A percentile compares a stretch with the other conserved stretches of the same genome.
phyloP scores from a whole-genome alignment of 225 moss, liverwort and hornwort species.

The Sphagnum tenellum region DNA sequence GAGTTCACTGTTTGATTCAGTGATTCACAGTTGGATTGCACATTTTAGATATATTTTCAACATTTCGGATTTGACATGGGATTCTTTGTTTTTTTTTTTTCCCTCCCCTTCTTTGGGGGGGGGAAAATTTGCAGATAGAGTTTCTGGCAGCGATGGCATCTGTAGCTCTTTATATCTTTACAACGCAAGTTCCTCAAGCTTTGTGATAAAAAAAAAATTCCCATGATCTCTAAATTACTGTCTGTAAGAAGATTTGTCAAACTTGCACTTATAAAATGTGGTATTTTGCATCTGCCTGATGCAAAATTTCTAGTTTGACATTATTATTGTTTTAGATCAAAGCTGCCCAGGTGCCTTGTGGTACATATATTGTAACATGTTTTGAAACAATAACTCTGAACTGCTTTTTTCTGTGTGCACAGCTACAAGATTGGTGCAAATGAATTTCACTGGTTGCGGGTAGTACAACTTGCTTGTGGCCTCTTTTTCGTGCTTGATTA shows the following conservation, averaged over 20 bases:
- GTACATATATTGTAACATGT: not conserved
- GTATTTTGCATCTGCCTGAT: too few species aligned
- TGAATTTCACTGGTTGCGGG: slow-evolving; percentile 17
- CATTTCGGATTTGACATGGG: too few species aligned
- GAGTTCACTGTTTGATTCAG: too few species aligned
- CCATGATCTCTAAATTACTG: not conserved
- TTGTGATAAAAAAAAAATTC: not conserved
- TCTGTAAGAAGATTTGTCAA: not conserved
- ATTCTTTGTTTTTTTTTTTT: too few species aligned
- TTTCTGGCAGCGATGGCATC: slow-evolving; percentile 72
- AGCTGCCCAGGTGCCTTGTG: too few species aligned
- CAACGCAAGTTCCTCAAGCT: slow-evolving; percentile 35
- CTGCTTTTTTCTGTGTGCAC: slow-evolving; percentile 9
- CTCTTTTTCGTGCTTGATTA: slow-evolving; percentile 80
- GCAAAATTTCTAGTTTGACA: too few species aligned
- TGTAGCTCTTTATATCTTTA: slow-evolving; percentile 59
- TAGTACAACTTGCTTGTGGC: slow-evolving; percentile 65
- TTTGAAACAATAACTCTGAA: not conserved
- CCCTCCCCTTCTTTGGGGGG: too few species aligned
- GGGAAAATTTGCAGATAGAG: slow-evolving; percentile 49
- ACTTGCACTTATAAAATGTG: too few species aligned
- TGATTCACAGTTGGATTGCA: too few species aligned
- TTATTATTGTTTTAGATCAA: too few species aligned
- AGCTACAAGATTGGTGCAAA: slow-evolving; percentile 53
- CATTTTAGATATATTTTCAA: too few species aligned